A percentile compares a stretch with the other conserved stretches of the same genome.
Conservation (phyloP, 108 stramenopile genomes). For the Cyclotella cryptica region DNA sequence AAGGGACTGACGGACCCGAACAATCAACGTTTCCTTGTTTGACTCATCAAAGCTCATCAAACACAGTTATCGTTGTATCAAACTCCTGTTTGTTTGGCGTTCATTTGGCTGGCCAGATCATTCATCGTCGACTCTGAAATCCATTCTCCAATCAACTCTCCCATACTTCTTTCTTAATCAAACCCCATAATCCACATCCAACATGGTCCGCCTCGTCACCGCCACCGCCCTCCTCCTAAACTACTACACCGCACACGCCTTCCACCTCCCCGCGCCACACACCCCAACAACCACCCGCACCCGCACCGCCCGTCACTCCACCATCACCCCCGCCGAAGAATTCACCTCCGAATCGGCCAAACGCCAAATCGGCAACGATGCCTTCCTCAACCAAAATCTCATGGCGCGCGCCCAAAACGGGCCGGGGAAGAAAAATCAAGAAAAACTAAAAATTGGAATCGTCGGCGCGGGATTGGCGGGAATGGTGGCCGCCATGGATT, state of each 20-base stretch:
- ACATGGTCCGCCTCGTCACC: slow-evolving; percentile 29
- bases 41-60: neutral
- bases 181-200: slow-evolving; percentile 3
- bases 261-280: slow-evolving; percentile 30
- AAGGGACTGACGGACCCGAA: neutral
- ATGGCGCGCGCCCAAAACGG: slow-evolving; percentile 90
- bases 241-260: slow-evolving; percentile 18
- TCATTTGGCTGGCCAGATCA: no score
- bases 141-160: neutral
- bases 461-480: slow-evolving; percentile 94
- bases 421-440: slow-evolving; percentile 79
- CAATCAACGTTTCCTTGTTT: neutral
- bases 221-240: slow-evolving; percentile 20
- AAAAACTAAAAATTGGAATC: slow-evolving; percentile 91
- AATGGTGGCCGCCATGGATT: slow-evolving; percentile 96
- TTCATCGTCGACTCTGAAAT: no score
- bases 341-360: slow-evolving; percentile 87
- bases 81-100: no score
- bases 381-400: slow-evolving; percentile 88
- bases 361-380: slow-evolving; percentile 84
- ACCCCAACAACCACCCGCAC: slow-evolving; percentile 1
- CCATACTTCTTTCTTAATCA: neutral
- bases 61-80: no score
- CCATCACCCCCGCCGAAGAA: slow-evolving; percentile 28
- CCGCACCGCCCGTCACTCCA: neutral